Percentiles rank a stretch among this genome's conserved stretches.
These are phyloP conservation scores for Hibiscus syriacus DNA, from an alignment of 345 rosid genomes.

Conservation along the genomic window DNA sequence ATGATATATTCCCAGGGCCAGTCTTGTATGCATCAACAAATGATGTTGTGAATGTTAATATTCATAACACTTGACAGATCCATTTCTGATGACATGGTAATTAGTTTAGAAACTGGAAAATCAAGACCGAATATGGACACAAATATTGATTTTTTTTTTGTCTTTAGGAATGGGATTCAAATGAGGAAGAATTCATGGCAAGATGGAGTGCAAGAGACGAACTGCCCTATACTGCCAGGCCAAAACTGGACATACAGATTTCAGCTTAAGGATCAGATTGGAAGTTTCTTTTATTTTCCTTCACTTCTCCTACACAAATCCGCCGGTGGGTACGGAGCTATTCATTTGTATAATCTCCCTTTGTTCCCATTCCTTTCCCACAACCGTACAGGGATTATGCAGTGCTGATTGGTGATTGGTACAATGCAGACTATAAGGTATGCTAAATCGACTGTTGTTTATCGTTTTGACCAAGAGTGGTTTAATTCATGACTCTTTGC, in stretches of 20 bases:
- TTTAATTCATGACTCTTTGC: no score
- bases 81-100: constrained; percentile 33
- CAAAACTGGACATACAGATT: constrained; percentile 27
- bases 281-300: constrained; percentile 35
- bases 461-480: background rate
- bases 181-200: constrained; percentile 35
- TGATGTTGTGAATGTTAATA: constrained; percentile 20
- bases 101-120: background rate
- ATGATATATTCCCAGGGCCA: constrained; percentile 28
- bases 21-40: constrained; percentile 26
- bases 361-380: background rate
- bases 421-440: background rate
- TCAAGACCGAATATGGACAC: background rate
- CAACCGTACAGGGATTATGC: background rate
- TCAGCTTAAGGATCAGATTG: constrained; percentile 33
- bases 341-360: constrained; percentile 15
- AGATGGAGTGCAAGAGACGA: constrained; percentile 36
- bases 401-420: background rate
- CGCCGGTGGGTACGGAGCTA: constrained; percentile 31
- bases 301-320: constrained; percentile 29
- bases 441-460: background rate
- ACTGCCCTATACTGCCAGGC: constrained; percentile 26
- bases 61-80: constrained; percentile 22
- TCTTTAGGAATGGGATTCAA: constrained; percentile 31
- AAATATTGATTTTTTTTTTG: background rate